These are phyloP conservation scores for Paracamarosporium sp. DNA, from an alignment of 2,329 filamentous ascomycete species.

Conservation along the genomic window DNA sequence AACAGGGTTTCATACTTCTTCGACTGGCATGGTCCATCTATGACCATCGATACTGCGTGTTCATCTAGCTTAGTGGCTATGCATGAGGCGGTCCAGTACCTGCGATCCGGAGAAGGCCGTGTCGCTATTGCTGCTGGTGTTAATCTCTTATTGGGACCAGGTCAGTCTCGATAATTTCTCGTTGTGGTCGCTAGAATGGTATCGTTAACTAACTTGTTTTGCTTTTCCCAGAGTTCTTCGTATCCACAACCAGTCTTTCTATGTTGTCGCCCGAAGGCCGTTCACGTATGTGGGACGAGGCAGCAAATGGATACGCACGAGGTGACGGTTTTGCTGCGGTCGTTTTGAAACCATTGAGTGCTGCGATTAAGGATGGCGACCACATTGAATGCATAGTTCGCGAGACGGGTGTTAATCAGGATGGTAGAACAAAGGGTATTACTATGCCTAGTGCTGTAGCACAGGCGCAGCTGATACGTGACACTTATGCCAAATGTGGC, in stretches of 20 bases:
- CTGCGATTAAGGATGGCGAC: conserved; percentile 57
- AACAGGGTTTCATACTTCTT: conserved; percentile 47
- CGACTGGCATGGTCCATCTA: conserved; percentile 40
- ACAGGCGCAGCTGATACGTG: conserved; percentile 38
- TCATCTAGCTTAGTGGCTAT: conserved; percentile 39
- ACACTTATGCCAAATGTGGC: conserved; percentile 46
- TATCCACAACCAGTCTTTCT: too few relatives aligned
- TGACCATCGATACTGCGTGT: conserved; percentile 48
- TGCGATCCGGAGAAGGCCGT: conserved; percentile 15
- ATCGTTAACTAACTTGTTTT: too few relatives aligned
- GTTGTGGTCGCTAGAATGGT: too few relatives aligned
- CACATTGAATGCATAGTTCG: conserved; percentile 50
- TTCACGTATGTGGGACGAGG: conserved; percentile 38
- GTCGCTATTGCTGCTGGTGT: conserved; percentile 21
- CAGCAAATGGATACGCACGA: conserved; percentile 58
- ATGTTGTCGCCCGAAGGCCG: conserved; percentile 41
- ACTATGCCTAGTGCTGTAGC: conserved; percentile 54
- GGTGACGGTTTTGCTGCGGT: conserved; percentile 61
- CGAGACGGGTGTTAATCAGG: conserved; percentile 44
- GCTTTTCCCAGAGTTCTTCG: too few relatives aligned
- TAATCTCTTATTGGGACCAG: conserved; percentile 28
- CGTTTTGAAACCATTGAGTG: conserved; percentile 58
- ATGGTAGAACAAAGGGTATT: conserved; percentile 49
- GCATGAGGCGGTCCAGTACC: conserved; percentile 22
- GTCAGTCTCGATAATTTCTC: too few relatives aligned